Conservation (phyloP, 129 eudicot species). For the Ambrosia artemisiifolia region DNA sequence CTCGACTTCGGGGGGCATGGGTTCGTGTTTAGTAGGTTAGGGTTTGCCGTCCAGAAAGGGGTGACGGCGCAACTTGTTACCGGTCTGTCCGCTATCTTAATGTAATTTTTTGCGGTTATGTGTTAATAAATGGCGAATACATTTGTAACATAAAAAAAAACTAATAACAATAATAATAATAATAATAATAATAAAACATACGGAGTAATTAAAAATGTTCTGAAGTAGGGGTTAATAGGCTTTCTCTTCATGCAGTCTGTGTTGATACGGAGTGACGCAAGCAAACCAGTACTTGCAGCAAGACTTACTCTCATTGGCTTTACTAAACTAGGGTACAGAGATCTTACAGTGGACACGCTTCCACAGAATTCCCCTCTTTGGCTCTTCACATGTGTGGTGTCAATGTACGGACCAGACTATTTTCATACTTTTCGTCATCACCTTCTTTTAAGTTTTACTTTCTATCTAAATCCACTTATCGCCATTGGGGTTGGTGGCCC, state of each 20-base stretch:
- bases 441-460: neutral
- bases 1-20: too few species aligned
- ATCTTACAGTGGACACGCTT: slow-evolving; percentile 46
- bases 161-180: too few species aligned
- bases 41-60: too few species aligned
- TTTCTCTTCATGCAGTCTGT: slow-evolving; percentile 20
- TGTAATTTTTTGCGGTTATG: too few species aligned
- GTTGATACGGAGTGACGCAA: slow-evolving; percentile 31
- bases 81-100: too few species aligned
- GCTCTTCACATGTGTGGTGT: slow-evolving; percentile 33
- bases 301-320: slow-evolving; percentile 35
- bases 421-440: slow-evolving; percentile 24
- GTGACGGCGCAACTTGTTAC: too few species aligned
- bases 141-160: too few species aligned
- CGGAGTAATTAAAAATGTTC: neutral
- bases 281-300: slow-evolving; percentile 27
- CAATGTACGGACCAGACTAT: slow-evolving; percentile 20
- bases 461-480: neutral
- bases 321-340: slow-evolving; percentile 38
- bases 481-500: too few species aligned
- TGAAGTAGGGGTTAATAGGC: slow-evolving; percentile 2
- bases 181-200: too few species aligned
- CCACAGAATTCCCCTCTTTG: slow-evolving; percentile 35
- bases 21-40: too few species aligned
- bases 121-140: too few species aligned